Conservation (phyloP, 108 stramenopile species). For the Cyclotella baltica region DNA sequence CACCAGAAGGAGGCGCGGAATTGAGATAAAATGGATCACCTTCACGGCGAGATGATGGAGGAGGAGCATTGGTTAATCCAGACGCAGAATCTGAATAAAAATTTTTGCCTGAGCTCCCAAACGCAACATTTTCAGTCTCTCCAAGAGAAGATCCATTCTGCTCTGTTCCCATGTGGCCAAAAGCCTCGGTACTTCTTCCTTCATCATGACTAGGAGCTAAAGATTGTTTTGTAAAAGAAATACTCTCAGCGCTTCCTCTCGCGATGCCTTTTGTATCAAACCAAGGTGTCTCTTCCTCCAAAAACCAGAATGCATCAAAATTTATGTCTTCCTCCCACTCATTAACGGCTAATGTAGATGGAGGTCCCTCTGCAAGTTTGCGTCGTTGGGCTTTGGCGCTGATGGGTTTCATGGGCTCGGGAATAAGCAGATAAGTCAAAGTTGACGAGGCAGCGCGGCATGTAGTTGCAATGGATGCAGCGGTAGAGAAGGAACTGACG, state of each 20-base stretch:
- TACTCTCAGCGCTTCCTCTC: conserved; percentile 44
- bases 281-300: conserved; percentile 47
- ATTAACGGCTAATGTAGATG: conserved; percentile 48
- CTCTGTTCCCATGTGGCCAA: not conserved
- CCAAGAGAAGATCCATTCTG: conserved; percentile 10
- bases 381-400: conserved; percentile 86
- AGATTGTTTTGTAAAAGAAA: conserved; percentile 45
- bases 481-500: conserved; percentile 3
- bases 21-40: conserved; percentile 83
- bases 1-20: conserved; percentile 24
- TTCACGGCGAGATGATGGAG: conserved; percentile 24
- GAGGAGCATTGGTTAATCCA: conserved; percentile 23
- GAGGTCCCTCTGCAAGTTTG: conserved; percentile 63
- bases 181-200: not conserved
- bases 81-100: conserved; percentile 14
- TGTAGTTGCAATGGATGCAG: conserved; percentile 33
- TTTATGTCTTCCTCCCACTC: conserved; percentile 44
- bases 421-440: conserved; percentile 73
- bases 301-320: conserved; percentile 50
- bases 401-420: conserved; percentile 91
- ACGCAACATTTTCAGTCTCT: conserved; percentile 12
- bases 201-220: not conserved
- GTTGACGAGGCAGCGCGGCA: conserved; percentile 53
- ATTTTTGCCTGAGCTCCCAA: conserved; percentile 18
- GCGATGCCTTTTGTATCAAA: conserved; percentile 37